Evolutionary conservation across 2,329 filamentous ascomycete genomes (phyloP).

Genomic region (Xylariaceae sp.): DNA sequence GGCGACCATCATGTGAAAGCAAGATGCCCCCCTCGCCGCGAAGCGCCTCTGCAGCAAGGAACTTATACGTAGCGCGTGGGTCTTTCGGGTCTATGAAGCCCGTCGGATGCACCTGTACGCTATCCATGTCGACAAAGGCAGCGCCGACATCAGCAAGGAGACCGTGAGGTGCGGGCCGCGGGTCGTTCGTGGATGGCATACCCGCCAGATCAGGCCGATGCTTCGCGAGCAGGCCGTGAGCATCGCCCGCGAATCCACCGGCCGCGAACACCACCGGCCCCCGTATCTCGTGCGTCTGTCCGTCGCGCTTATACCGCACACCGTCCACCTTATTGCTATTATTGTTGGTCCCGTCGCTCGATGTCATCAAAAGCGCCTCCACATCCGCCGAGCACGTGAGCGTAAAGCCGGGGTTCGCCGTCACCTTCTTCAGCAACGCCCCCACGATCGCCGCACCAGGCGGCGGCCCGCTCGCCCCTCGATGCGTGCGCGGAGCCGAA

Average conservation of each 20-base stretch:
- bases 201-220: slow-evolving; percentile 55
- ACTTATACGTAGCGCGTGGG: slow-evolving; percentile 45
- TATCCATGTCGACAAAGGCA: slow-evolving; percentile 46
- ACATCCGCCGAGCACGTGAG: slow-evolving; percentile 50
- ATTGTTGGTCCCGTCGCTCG: slow-evolving; percentile 22
- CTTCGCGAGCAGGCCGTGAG: slow-evolving; percentile 47
- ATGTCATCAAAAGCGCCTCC: slow-evolving; percentile 36
- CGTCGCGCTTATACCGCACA: slow-evolving; percentile 19
- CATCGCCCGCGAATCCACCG: slow-evolving; percentile 59
- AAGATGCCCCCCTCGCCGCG: slow-evolving; percentile 58
- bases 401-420: slow-evolving; percentile 44
- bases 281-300: slow-evolving; percentile 34
- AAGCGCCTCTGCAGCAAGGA: slow-evolving; percentile 58
- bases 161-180: slow-evolving; percentile 47
- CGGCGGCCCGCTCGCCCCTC: slow-evolving; percentile 49
- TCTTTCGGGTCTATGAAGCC: slow-evolving; percentile 54
- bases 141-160: slow-evolving; percentile 38
- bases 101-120: slow-evolving; percentile 60
- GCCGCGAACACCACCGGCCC: slow-evolving; percentile 56
- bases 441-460: slow-evolving; percentile 55
- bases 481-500: slow-evolving; percentile 49
- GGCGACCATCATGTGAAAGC: slow-evolving; percentile 39
- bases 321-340: slow-evolving; percentile 22
- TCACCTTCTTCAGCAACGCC: slow-evolving; percentile 47
- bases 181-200: slow-evolving; percentile 58